Base-by-base conservation (phyloP, 179 eudicot species). In the Silene noctiflora region DNA sequence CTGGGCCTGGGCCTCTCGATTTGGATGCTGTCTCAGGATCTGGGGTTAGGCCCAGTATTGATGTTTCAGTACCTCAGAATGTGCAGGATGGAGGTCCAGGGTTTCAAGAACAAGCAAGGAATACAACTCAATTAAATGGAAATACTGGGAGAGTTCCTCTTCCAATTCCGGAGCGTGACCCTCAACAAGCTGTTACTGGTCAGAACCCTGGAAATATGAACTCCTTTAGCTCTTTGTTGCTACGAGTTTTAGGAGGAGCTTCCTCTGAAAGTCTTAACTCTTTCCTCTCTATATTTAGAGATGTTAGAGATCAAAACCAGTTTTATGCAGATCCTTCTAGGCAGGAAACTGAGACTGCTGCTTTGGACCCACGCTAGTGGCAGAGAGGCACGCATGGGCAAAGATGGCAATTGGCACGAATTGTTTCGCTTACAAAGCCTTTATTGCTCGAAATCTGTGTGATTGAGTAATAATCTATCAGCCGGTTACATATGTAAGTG, bases 161-260 rank as follows among this genome's bases (percentile, higher is more conserved):
- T 46, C 85, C 86, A 27, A 79, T 75, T 27, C 81, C 88, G 8
- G 89, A 82, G 59, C 85, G 87, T 71, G 87, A 80, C 66, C 80
- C 87, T 70, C 88, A 71, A 76, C 96, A 86, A 72, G 86, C 89
- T 61, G 94, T 87, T 75, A 27, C 81, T 53, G 89, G 83, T 68
- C 94, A 85, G 31, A 89, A 78, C 75, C 92, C 90, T n/a, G 97
- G 94, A 79, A 82, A 82, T 69, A 86, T 94, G 93, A 94, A 80
- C 72, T 94, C 96, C 17, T 88, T 92, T 72, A 89, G 93, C 83
- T 88, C 96, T 67, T 82, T 94, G 87, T 81, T 94, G 81, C 81
- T 94, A 35, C 88, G 97, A 93, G 81, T 92, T 68, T 78, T 92
- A 59, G 98, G 98, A 24, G 97, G 98, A 72, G 94, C 97, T 69